A percentile compares a stretch with the other conserved stretches of the same genome.
Conservation (phyloP, 179 eudicot genomes). For the Amaranthus tricolor region DNA sequence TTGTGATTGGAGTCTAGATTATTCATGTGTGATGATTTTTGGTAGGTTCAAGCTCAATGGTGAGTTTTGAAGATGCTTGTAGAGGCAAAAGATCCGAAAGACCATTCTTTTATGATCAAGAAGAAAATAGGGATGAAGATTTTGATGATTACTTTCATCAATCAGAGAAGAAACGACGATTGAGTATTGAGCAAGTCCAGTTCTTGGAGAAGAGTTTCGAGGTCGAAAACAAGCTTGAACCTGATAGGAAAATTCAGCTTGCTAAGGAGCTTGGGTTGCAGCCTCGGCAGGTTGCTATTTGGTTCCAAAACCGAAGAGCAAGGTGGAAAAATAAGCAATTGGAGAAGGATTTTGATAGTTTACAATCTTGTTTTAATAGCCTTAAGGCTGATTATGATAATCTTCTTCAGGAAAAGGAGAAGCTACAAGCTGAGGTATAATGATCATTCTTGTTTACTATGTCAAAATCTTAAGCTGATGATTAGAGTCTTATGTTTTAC, state of each 20-base stretch:
- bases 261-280: constrained; percentile 20
- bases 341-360: constrained; percentile 22
- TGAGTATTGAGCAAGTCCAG: constrained; percentile 33
- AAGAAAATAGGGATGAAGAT: constrained; percentile 58
- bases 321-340: constrained; percentile 19
- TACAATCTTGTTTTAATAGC: constrained; percentile 46
- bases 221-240: constrained; percentile 24
- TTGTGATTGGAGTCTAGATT: too few species aligned
- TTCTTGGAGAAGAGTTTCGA: constrained; percentile 25
- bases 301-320: constrained; percentile 24
- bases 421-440: constrained; percentile 16
- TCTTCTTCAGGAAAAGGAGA: constrained; percentile 9
- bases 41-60: constrained; percentile 72
- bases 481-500: too few species aligned
- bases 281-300: constrained; percentile 25
- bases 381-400: constrained; percentile 14
- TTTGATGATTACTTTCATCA: constrained; percentile 63
- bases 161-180: constrained; percentile 79
- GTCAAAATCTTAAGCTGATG: too few species aligned
- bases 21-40: constrained; percentile 2
- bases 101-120: constrained; percentile 52
- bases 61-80: constrained; percentile 63
- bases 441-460: too few species aligned
- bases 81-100: constrained; percentile 46
- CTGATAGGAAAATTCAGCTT: constrained; percentile 21